Conservation (phyloP, 2,329 filamentous ascomycete species). For the Monilinia laxa region DNA sequence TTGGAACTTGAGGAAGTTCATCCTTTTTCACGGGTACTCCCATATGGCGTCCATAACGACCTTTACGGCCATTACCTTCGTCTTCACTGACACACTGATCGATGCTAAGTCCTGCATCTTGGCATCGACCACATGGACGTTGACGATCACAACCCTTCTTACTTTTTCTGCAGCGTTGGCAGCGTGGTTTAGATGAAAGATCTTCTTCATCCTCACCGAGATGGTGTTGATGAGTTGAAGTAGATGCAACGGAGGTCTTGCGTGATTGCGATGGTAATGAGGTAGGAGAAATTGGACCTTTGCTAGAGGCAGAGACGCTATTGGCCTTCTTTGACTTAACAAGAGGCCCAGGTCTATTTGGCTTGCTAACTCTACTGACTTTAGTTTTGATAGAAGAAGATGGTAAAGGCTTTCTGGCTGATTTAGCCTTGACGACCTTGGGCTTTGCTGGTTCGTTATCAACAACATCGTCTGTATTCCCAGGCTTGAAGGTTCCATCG, state of each 20-base stretch:
- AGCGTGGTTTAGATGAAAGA: slow-evolving; percentile 90
- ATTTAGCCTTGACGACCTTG: slow-evolving; percentile 46
- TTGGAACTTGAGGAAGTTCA: slow-evolving; percentile 45
- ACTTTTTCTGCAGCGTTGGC: slow-evolving; percentile 97
- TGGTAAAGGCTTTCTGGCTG: slow-evolving; percentile 45
- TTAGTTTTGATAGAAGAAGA: slow-evolving; percentile 48
- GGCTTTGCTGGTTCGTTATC: slow-evolving; percentile 35
- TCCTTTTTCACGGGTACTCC: slow-evolving; percentile 63
- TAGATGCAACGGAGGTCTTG: slow-evolving; percentile 72
- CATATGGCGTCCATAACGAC: slow-evolving; percentile 78
- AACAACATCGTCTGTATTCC: slow-evolving; percentile 31
- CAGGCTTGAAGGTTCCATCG: slow-evolving; percentile 41
- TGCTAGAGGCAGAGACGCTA: slow-evolving; percentile 34
- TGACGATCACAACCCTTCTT: slow-evolving; percentile 99
- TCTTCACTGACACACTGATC: slow-evolving; percentile 97
- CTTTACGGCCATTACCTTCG: slow-evolving; percentile 94
- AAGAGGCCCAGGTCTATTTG: slow-evolving; percentile 38
- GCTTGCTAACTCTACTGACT: slow-evolving; percentile 47
- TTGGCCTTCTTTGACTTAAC: slow-evolving; percentile 53
- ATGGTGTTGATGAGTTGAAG: slow-evolving; percentile 61
- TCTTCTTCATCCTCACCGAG: slow-evolving; percentile 77
- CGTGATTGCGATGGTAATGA: slow-evolving; percentile 70
- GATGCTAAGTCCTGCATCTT: slow-evolving; percentile 88
- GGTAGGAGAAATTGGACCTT: slow-evolving; percentile 58
- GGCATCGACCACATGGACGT: slow-evolving; percentile 90